phyloP scores from a whole-genome alignment of 495 filamentous ascomycete genomes.

The Xylaria nigripes region DNA sequence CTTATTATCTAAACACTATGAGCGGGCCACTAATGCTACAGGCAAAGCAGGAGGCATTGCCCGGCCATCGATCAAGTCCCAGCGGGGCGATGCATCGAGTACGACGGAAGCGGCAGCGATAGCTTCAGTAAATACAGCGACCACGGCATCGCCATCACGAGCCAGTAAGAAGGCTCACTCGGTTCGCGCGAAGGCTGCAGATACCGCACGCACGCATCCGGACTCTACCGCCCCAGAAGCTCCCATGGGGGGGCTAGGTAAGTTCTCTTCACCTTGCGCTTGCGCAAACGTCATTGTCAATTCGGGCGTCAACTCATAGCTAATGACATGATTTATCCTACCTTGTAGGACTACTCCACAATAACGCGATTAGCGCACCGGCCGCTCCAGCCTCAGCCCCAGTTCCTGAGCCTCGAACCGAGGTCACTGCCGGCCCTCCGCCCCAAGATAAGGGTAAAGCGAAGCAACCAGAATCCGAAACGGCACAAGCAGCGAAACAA shows the following conservation, averaged over 20 bases:
- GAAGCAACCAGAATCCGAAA: not conserved
- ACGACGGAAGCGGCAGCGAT: not conserved
- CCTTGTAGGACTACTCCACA: constrained; percentile 5
- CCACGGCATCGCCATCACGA: not conserved
- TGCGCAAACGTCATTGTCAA: not conserved
- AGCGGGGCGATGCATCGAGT: constrained; percentile 6
- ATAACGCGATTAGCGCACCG: not conserved
- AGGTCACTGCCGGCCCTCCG: not conserved
- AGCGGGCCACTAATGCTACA: not conserved
- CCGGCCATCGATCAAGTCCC: constrained; percentile 9
- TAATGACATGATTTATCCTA: not conserved
- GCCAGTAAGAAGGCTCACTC: constrained; percentile 6
- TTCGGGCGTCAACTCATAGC: not conserved
- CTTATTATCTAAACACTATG: not conserved
- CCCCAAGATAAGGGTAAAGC: constrained; percentile 12
- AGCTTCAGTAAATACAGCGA: not conserved
- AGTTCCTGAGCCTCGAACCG: not conserved
- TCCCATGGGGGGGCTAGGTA: constrained; percentile 21
- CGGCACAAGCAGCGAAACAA: not conserved
- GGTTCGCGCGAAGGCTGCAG: constrained; percentile 10
- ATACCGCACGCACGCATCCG: constrained; percentile 5
- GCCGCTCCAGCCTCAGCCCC: not conserved
- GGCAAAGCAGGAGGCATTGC: not conserved
- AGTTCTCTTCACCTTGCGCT: not conserved
- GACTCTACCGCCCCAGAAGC: constrained; percentile 15